phyloP scores from a whole-genome alignment of 306 rosid genomes.

The Corylus americana region DNA sequence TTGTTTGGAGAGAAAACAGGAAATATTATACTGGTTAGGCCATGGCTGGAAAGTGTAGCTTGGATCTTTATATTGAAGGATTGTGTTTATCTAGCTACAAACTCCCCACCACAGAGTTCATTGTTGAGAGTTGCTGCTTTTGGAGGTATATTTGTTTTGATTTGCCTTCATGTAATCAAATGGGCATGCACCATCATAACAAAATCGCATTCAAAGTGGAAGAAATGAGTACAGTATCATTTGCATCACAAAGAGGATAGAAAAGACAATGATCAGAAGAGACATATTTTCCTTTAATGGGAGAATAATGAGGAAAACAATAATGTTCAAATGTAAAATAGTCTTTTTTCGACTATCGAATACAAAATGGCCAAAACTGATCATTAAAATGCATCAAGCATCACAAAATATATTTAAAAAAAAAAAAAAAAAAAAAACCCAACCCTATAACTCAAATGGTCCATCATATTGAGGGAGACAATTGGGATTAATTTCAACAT shows the following conservation, averaged over 20 bases:
- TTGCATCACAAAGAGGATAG: constrained; percentile 16
- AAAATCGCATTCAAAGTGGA: constrained; percentile 21
- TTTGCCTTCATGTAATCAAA: constrained; percentile 32
- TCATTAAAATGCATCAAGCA: neutral
- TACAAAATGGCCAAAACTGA: constrained; percentile 4
- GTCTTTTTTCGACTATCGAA: neutral
- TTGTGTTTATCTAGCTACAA: constrained; percentile 51
- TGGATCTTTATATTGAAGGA: constrained; percentile 61
- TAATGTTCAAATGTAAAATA: neutral
- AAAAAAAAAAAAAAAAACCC: neutral
- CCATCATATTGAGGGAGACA: neutral
- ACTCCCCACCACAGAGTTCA: constrained; percentile 53
- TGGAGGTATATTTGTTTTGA: constrained; percentile 51
- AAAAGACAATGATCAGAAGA: constrained; percentile 7
- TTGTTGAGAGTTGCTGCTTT: constrained; percentile 51
- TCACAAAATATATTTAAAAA: neutral
- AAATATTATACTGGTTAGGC: constrained; percentile 28
- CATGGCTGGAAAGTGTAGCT: constrained; percentile 46
- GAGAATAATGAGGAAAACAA: constrained; percentile 7
- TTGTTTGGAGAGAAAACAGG: constrained; percentile 37
- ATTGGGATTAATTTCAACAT: constrained; percentile 16
- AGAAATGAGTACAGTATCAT: constrained; percentile 1
- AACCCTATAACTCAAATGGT: constrained; percentile 3
- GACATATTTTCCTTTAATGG: neutral
- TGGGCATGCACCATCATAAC: constrained; percentile 19